These are phyloP conservation scores for Mycena belliarum DNA, from an alignment of 768 basidiomycete species.

Conservation along the genomic window DNA sequence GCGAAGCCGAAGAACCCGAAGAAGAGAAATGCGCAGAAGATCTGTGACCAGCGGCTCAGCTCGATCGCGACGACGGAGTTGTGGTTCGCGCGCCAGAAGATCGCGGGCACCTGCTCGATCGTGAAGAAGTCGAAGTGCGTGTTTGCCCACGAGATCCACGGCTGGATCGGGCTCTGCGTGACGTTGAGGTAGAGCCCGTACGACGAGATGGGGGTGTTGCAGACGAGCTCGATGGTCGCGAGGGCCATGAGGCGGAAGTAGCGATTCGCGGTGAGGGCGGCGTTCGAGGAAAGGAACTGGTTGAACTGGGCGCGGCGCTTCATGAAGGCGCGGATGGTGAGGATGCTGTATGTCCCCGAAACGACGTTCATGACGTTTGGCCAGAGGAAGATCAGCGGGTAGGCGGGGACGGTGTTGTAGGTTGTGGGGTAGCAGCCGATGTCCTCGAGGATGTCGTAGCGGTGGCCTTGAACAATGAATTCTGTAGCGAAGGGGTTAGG, in stretches of 20 bases:
- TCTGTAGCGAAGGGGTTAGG: slow-evolving; percentile 28
- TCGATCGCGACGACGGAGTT: slow-evolving; percentile 28
- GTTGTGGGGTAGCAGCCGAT: slow-evolving; percentile 54
- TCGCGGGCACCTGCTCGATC: slow-evolving; percentile 33
- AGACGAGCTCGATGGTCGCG: slow-evolving; percentile 33
- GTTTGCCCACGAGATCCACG: slow-evolving; percentile 28
- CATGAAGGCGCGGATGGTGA: slow-evolving; percentile 43
- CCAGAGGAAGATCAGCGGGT: slow-evolving; percentile 41
- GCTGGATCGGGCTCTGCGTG: slow-evolving; percentile 8
- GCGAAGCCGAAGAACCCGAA: slow-evolving; percentile 62
- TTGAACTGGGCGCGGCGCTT: slow-evolving; percentile 44
- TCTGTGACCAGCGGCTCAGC: slow-evolving; percentile 40
- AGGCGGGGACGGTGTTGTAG: slow-evolving; percentile 46
- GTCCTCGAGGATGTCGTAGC: slow-evolving; percentile 60
- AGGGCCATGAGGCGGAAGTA: slow-evolving; percentile 41
- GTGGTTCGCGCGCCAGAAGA: slow-evolving; percentile 32
- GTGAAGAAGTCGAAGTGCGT: slow-evolving; percentile 41
- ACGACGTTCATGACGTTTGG: slow-evolving; percentile 40
- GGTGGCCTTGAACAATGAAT: slow-evolving; percentile 56
- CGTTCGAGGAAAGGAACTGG: slow-evolving; percentile 29
- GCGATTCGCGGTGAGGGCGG: slow-evolving; percentile 17
- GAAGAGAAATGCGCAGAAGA: slow-evolving; percentile 46
- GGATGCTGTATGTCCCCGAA: slow-evolving; percentile 36
- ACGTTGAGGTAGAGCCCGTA: slow-evolving; percentile 23
- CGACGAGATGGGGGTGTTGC: slow-evolving; percentile 33